phyloP scores from a whole-genome alignment of 192 early-diverging fungal species.

The Coemansia guatemalensis region DNA sequence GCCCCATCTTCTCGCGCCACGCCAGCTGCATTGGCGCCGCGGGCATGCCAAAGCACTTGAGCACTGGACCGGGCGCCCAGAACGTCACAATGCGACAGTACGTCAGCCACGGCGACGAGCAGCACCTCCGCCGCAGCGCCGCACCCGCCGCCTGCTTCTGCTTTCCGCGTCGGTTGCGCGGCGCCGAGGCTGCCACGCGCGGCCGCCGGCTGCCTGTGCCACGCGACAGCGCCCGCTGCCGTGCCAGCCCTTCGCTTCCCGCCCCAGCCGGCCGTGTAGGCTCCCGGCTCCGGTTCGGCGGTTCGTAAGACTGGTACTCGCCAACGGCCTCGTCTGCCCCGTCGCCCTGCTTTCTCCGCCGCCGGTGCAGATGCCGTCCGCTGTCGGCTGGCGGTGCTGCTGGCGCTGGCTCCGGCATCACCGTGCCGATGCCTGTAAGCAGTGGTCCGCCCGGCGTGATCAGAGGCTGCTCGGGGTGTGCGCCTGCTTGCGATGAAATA shows the following conservation, averaged over 20 bases:
- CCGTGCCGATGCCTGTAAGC: conserved; percentile 40
- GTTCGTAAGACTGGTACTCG: conserved; percentile 36
- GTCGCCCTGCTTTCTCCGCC: conserved; percentile 9
- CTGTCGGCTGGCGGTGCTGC: conserved; percentile 15
- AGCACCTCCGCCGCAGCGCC: conserved; percentile 28
- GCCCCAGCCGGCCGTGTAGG: conserved; percentile 70
- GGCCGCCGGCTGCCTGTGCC: conserved; percentile 23
- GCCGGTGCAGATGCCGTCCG: conserved; percentile 26
- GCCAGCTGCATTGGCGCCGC: conserved; percentile 65
- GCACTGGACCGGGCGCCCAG: conserved; percentile 56
- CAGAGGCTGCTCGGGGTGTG: conserved; percentile 40
- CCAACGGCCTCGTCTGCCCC: conserved; percentile 15
- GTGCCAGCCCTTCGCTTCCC: conserved; percentile 24
- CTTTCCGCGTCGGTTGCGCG: conserved; percentile 45
- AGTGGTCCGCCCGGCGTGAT: conserved; percentile 38
- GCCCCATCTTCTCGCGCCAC: conserved; percentile 91
- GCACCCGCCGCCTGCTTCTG: conserved; percentile 15
- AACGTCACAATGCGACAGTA: conserved; percentile 60
- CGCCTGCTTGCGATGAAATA: conserved; percentile 47
- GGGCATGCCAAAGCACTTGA: conserved; percentile 61
- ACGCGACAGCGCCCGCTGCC: conserved; percentile 21
- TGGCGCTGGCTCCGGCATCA: conserved; percentile 16
- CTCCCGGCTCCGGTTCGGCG: conserved; percentile 60
- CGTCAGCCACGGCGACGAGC: conserved; percentile 54
- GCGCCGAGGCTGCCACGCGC: conserved; percentile 22